Base-by-base conservation (phyloP, 306 rosid genomes). In the Pueraria montana region DNA sequence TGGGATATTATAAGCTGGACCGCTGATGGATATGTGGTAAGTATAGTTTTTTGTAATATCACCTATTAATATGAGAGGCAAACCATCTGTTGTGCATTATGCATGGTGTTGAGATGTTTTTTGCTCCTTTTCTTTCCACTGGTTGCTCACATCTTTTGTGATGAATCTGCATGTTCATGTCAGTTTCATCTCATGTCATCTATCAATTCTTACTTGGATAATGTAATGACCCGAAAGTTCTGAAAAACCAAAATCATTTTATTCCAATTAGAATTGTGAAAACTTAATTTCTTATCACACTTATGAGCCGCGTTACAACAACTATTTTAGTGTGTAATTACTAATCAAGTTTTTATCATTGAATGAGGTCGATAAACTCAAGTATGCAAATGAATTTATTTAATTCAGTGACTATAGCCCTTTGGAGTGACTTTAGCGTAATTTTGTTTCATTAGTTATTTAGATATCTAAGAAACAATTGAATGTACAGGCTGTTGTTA, bases 1-100 rank as follows among this genome's bases (percentile, higher is more conserved):
- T 94, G 98, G 98, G 98, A 94, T 82, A 76, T 94, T 21, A 87
- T 86, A 11, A 87, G 83, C 69, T 94, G 98, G 98, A 84, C 93
- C 46, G 36, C 92, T 43, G 98, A 94, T 88, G 98, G 98, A 72
- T 94, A 93, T 77, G 90, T 92, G 63, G 97, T 94, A 87, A 90
- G 98, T 88, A 52, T 65, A 13, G 18, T 62, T 9, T 70, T 66
- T 66, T 32, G 38, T 66, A 59, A n/a, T 46, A 56, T 56, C 27
- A 17, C 34, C 21, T 42, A 72, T 72, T 24, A 18, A 42, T 11
- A 8, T 26, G 58, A 24, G 17, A 73, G 63, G 27, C 77, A 36
- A 32, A 26, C 14, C 36, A 11, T 17, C 38, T 75, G 17, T 66
- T 53, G 20, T 67, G 20, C 79, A 84, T 50, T 58, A 50, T 7